These are phyloP conservation scores for Amanita molliuscula DNA, from an alignment of 768 basidiomycete species.

Conservation along the genomic window DNA sequence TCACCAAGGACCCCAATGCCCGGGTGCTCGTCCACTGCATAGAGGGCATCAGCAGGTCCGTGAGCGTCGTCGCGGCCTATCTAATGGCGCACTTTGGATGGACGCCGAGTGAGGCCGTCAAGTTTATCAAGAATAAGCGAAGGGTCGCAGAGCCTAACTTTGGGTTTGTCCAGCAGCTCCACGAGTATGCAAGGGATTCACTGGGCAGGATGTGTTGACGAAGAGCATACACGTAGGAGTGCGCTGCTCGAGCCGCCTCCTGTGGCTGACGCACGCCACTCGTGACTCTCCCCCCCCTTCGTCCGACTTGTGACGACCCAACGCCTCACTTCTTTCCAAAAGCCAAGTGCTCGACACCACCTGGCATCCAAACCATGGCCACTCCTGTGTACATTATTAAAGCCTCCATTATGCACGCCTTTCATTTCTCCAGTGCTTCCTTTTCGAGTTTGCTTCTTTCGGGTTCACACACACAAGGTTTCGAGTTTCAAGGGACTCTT, in stretches of 20 bases:
- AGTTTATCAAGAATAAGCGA: slow-evolving; percentile 48
- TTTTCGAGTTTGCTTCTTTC: neutral
- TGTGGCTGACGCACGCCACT: neutral
- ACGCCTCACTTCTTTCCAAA: neutral
- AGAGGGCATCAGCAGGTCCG: slow-evolving; percentile 63
- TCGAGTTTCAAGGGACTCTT: slow-evolving; percentile 3
- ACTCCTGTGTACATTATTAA: neutral
- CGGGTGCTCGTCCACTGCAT: slow-evolving; percentile 69
- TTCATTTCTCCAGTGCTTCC: neutral
- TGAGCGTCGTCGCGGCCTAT: slow-evolving; percentile 62
- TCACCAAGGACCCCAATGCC: slow-evolving; percentile 37
- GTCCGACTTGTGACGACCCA: neutral
- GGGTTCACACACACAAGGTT: slow-evolving; percentile 2
- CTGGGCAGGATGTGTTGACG: slow-evolving; percentile 14
- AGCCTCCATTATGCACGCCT: neutral
- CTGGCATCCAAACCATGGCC: neutral
- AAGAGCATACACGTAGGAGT: neutral
- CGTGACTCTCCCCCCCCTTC: neutral
- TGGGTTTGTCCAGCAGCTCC: slow-evolving; percentile 63
- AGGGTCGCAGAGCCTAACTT: slow-evolving; percentile 58
- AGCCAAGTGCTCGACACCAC: neutral
- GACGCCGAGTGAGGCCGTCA: slow-evolving; percentile 49
- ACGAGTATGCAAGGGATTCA: slow-evolving; percentile 46
- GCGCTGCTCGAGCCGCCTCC: neutral
- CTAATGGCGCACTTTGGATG: slow-evolving; percentile 56